Conservation (phyloP, 805 yeast genomes). For the Pichia scutulata region DNA sequence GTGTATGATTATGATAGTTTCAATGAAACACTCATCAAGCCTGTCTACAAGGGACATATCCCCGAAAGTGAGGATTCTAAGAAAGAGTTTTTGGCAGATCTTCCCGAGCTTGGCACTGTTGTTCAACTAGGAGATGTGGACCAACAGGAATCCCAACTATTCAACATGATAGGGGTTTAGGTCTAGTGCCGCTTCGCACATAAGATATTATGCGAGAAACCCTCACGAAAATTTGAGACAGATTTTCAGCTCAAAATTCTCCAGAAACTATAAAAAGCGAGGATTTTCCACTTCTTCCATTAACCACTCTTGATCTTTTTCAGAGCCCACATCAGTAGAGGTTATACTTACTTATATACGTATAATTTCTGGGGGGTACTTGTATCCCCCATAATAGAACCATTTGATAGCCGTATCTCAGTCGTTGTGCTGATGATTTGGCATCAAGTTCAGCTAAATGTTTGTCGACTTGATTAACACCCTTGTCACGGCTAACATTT, state of each 20-base stretch:
- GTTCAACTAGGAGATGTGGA: slow-evolving; percentile 28
- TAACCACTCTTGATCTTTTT: slow-evolving; percentile 17
- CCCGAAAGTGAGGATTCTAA: neutral
- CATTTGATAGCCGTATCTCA: slow-evolving; percentile 35
- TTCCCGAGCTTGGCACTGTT: slow-evolving; percentile 13
- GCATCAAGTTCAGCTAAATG: slow-evolving; percentile 53
- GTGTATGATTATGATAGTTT: slow-evolving; percentile 60
- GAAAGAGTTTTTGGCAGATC: neutral
- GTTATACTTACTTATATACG: slow-evolving; percentile 59
- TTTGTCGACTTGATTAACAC: slow-evolving; percentile 66
- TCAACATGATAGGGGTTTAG: slow-evolving; percentile 24
- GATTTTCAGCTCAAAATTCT: too few relatives aligned
- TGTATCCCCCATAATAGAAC: slow-evolving; percentile 31
- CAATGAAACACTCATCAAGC: slow-evolving; percentile 43
- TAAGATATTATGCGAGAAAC: too few relatives aligned
- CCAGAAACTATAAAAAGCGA: slow-evolving; percentile 9
- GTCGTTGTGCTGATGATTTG: slow-evolving; percentile 32
- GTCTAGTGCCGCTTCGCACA: too few relatives aligned
- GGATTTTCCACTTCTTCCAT: neutral
- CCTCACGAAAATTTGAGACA: neutral
- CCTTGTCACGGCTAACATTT: slow-evolving; percentile 62
- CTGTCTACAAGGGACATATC: slow-evolving; percentile 20
- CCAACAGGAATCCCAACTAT: slow-evolving; percentile 25
- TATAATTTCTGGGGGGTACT: slow-evolving; percentile 30
- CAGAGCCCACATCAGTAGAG: slow-evolving; percentile 61